Evolutionary conservation across 495 filamentous ascomycete genomes (phyloP).

Genomic region (Penicillium turbatum): DNA sequence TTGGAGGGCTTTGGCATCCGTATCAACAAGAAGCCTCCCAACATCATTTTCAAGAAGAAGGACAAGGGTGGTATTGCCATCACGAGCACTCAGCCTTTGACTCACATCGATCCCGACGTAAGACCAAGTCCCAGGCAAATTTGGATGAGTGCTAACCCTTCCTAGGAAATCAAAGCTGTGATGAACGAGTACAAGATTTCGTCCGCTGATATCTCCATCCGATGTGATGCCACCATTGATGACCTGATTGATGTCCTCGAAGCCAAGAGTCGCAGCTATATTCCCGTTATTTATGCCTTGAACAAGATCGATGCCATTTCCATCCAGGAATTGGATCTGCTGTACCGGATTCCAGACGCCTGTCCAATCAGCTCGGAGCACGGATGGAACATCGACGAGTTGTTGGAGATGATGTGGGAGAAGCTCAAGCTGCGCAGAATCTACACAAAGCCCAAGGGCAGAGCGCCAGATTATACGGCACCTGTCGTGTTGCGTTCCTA

Average conservation of each 20-base stretch:
- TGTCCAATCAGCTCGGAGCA: slow-evolving; percentile 96
- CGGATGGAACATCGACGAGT: slow-evolving; percentile 97
- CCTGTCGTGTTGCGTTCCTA: slow-evolving; percentile 83
- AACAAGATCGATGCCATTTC: slow-evolving; percentile 99
- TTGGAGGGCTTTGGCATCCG: slow-evolving; percentile 96
- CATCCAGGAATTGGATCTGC: slow-evolving; percentile 91
- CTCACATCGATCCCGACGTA: slow-evolving; percentile 85
- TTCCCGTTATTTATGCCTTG: slow-evolving; percentile 94
- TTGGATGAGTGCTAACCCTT: slow-evolving; percentile 5
- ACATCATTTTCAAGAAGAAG: slow-evolving; percentile 98
- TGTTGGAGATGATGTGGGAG: slow-evolving; percentile 98
- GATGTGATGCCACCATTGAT: slow-evolving; percentile 88
- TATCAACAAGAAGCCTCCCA: slow-evolving; percentile 95
- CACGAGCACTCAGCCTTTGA: slow-evolving; percentile 85
- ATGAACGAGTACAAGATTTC: slow-evolving; percentile 96
- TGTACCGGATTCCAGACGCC: slow-evolving; percentile 95
- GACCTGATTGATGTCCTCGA: slow-evolving; percentile 96
- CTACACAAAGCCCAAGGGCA: slow-evolving; percentile 98
- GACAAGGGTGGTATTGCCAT: slow-evolving; percentile 96
- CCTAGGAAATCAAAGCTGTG: slow-evolving; percentile 88
- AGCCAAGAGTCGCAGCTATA: slow-evolving; percentile 91
- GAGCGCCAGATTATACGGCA: slow-evolving; percentile 83
- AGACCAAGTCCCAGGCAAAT: slow-evolving; percentile 9
- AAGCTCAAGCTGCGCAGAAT: slow-evolving; percentile 86
- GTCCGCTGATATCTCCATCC: slow-evolving; percentile 96